phyloP scores from a whole-genome alignment of 441 rosid genomes.

The Biscutella laevigata region DNA sequence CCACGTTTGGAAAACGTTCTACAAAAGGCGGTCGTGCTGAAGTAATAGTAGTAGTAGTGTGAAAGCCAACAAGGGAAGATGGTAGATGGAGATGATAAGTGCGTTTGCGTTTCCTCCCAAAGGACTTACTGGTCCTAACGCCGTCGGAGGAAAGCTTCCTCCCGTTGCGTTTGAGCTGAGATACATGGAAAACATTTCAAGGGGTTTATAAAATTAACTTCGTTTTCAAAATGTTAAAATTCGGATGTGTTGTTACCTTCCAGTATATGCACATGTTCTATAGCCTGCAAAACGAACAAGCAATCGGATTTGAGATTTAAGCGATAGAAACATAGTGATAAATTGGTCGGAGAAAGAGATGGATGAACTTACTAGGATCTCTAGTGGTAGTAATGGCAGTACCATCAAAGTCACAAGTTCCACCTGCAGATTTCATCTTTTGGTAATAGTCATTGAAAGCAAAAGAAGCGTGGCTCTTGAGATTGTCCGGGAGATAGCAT shows the following conservation, averaged over 20 bases:
- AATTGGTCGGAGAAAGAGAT: not conserved
- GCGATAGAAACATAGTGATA: not conserved
- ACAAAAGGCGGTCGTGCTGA: conserved; percentile 17
- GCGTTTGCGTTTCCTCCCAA: conserved; percentile 35
- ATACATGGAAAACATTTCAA: not conserved
- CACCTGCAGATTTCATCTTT: conserved; percentile 58
- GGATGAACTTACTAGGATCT: conserved; percentile 68
- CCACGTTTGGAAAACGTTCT: not conserved
- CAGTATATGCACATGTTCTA: conserved; percentile 24
- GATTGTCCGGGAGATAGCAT: conserved; percentile 51
- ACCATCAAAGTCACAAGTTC: conserved; percentile 85
- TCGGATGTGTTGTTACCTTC: conserved; percentile 17
- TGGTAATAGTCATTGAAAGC: conserved; percentile 90
- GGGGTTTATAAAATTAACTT: not conserved
- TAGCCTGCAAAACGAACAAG: conserved; percentile 16
- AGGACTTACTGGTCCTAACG: conserved; percentile 65
- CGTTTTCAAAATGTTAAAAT: not conserved
- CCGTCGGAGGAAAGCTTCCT: conserved; percentile 35
- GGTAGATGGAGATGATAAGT: conserved; percentile 24
- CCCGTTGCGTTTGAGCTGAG: conserved; percentile 40
- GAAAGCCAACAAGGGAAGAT: conserved; percentile 26
- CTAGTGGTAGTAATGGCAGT: conserved; percentile 50
- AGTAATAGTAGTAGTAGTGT: conserved; percentile 1
- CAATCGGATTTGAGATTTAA: not conserved
- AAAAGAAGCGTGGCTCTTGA: conserved; percentile 71